These are phyloP conservation scores for Globisporangium emineosum DNA, from an alignment of 352 stramenopile species.

Conservation along the genomic window DNA sequence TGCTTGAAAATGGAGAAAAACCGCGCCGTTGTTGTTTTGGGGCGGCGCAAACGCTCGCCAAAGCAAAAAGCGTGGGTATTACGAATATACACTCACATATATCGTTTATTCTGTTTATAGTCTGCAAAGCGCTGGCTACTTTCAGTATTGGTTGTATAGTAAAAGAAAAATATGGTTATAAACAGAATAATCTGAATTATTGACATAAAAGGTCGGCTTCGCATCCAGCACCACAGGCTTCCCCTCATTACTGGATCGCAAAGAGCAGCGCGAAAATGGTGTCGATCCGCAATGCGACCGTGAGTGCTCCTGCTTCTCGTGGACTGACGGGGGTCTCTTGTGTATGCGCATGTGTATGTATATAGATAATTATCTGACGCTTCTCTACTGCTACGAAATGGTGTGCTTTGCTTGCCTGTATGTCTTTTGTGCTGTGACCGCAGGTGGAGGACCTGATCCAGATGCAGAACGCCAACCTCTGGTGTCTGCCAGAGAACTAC, in stretches of 20 bases:
- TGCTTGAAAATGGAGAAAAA: slow-evolving; percentile 6
- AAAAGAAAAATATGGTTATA: not conserved
- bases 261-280: slow-evolving; percentile 70
- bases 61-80: not conserved
- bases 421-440: not conserved
- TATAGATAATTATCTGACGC: too few species aligned
- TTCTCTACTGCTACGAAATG: not conserved
- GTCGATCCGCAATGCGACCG: slow-evolving; percentile 94
- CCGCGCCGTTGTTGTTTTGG: not conserved
- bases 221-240: not conserved
- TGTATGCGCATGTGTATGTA: not conserved
- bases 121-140: not conserved
- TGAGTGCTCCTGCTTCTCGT: slow-evolving; percentile 22
- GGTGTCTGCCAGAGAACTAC: slow-evolving; percentile 99
- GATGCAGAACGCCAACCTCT: slow-evolving; percentile 99
- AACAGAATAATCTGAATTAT: not conserved
- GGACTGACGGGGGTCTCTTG: not conserved
- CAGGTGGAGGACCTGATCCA: slow-evolving; percentile 95
- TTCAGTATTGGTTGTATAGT: not conserved
- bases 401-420: not conserved
- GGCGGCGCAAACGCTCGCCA: not conserved
- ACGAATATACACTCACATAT: not conserved
- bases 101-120: not conserved
- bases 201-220: not conserved
- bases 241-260: slow-evolving; percentile 17